phyloP scores from a whole-genome alignment of 2,329 filamentous ascomycete species.

The Hypoxylon rubiginosum region DNA sequence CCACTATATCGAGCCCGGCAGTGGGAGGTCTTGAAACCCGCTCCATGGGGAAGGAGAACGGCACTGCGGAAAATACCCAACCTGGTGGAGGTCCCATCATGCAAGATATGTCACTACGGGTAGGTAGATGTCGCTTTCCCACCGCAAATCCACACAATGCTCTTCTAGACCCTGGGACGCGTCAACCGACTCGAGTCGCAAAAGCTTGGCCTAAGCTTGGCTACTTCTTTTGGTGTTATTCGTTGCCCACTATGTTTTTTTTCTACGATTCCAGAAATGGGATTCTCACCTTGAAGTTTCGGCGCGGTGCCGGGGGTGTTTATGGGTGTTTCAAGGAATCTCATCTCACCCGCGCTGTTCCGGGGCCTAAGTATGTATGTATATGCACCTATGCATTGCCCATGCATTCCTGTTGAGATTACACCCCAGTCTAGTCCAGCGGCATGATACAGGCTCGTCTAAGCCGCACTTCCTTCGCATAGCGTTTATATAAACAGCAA shows the following conservation, averaged over 20 bases:
- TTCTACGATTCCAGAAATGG: background rate
- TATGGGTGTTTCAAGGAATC: constrained; percentile 31
- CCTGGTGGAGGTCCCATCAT: constrained; percentile 36
- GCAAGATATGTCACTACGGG: constrained; percentile 34
- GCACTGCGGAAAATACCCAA: constrained; percentile 31
- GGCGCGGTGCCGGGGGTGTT: constrained; percentile 8
- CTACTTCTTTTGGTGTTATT: constrained; percentile 6
- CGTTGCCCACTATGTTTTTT: background rate
- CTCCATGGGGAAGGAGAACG: constrained; percentile 41
- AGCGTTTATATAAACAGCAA: constrained; percentile 43
- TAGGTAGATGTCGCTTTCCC: constrained; percentile 29
- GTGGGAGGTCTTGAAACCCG: constrained; percentile 40
- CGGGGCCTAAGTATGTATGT: constrained; percentile 13
- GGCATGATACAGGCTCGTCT: constrained; percentile 36
- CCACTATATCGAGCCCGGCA: constrained; percentile 38
- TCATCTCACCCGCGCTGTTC: constrained; percentile 34
- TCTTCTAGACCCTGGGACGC: constrained; percentile 24
- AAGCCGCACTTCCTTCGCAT: constrained; percentile 37
- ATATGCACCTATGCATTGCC: background rate
- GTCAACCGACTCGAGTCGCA: constrained; percentile 29
- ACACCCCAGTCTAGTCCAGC: constrained; percentile 22
- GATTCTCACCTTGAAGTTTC: background rate
- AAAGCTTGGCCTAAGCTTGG: constrained; percentile 35
- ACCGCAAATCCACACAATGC: constrained; percentile 24
- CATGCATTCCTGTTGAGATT: constrained; percentile 12